Evolutionary conservation across 768 basidiomycete genomes (phyloP).

Genomic region (Filobasidium floriforme): DNA sequence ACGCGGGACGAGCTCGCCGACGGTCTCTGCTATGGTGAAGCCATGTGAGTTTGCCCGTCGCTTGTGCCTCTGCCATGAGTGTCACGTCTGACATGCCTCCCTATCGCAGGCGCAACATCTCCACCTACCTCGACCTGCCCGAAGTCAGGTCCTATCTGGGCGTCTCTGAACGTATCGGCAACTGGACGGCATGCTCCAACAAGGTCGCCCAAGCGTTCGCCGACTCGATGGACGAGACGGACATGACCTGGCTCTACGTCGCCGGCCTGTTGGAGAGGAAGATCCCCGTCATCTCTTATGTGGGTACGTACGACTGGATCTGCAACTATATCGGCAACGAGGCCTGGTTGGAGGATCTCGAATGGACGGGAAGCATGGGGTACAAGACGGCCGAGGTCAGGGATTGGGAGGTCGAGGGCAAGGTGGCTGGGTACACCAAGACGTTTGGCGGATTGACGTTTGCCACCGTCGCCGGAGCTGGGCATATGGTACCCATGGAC

Average conservation of each 20-base stretch:
- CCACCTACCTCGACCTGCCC: slow-evolving; percentile 57
- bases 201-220: slow-evolving; percentile 53
- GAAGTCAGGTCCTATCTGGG: slow-evolving; percentile 56
- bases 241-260: slow-evolving; percentile 55
- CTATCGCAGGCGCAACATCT: slow-evolving; percentile 47
- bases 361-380: slow-evolving; percentile 60
- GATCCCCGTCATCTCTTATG: slow-evolving; percentile 64
- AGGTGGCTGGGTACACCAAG: slow-evolving; percentile 56
- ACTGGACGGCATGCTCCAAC: slow-evolving; percentile 56
- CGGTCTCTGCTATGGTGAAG: slow-evolving; percentile 56
- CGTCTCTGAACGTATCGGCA: slow-evolving; percentile 50
- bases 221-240: slow-evolving; percentile 57
- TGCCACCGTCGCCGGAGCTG: slow-evolving; percentile 49
- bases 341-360: slow-evolving; percentile 64
- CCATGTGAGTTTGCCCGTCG: slow-evolving; percentile 43
- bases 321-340: slow-evolving; percentile 70
- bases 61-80: not conserved
- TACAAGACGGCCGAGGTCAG: slow-evolving; percentile 51
- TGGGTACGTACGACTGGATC: slow-evolving; percentile 55
- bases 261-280: slow-evolving; percentile 67
- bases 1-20: slow-evolving; percentile 49
- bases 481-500: slow-evolving; percentile 3
- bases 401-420: slow-evolving; percentile 56
- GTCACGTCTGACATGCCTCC: not conserved
- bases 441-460: slow-evolving; percentile 57